Conservation (phyloP, 768 basidiomycete genomes). For the Xanthoconium stramineum region DNA sequence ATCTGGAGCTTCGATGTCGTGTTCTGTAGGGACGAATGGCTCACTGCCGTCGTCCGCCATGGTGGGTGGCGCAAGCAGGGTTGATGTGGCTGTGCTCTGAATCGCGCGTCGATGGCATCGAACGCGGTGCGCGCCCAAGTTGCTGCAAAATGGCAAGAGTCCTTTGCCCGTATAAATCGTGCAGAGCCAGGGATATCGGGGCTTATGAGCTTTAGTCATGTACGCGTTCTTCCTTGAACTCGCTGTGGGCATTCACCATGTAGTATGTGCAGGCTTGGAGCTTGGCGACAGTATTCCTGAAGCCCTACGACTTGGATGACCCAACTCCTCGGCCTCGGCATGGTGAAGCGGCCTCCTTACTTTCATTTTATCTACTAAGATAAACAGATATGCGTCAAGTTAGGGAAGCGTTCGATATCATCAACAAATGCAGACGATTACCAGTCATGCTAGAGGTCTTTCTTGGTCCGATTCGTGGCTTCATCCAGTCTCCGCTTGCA, state of each 20-base stretch:
- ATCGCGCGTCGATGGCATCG: conserved; percentile 45
- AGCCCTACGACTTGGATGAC: conserved; percentile 51
- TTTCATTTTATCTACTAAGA: conserved; percentile 5
- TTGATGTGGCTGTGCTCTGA: conserved; percentile 21
- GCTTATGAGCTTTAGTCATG: conserved; percentile 62
- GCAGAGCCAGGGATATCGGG: conserved; percentile 60
- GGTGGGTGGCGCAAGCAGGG: background rate
- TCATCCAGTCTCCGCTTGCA: background rate
- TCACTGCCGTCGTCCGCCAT: conserved; percentile 16
- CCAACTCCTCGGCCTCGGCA: conserved; percentile 27
- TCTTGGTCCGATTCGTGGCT: conserved; percentile 47
- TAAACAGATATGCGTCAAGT: conserved; percentile 46
- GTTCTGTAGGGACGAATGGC: conserved; percentile 21
- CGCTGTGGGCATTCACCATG: background rate
- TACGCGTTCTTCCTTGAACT: conserved; percentile 19
- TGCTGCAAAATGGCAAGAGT: conserved; percentile 67
- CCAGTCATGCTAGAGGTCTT: conserved; percentile 68
- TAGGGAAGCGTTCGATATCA: conserved; percentile 52
- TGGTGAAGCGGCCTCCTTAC: conserved; percentile 20
- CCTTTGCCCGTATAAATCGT: conserved; percentile 62
- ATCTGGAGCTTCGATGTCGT: conserved; percentile 11
- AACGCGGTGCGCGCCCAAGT: conserved; percentile 64
- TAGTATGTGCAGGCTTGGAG: conserved; percentile 54
- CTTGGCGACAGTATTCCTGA: conserved; percentile 49
- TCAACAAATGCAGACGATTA: conserved; percentile 58